These are phyloP conservation scores for Coniella vitis DNA, from an alignment of 2,329 filamentous ascomycete species.

Conservation along the genomic window DNA sequence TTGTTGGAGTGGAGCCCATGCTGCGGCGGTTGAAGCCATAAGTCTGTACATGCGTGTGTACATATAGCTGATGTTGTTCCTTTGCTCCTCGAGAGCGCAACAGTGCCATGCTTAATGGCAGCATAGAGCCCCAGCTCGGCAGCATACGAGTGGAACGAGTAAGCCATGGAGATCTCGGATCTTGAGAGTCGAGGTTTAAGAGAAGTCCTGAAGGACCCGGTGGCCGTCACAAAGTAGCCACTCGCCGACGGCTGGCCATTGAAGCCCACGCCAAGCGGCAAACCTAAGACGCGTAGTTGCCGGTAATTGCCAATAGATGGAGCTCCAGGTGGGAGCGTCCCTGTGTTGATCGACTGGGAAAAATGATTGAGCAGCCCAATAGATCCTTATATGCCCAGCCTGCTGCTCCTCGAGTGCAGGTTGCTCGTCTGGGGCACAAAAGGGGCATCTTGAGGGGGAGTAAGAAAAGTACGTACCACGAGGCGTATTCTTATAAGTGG, in stretches of 20 bases:
- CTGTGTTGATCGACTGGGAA: neutral
- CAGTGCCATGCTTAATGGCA: neutral
- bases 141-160: neutral
- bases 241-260: neutral
- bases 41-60: constrained; percentile 3
- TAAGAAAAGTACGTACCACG: too few species aligned
- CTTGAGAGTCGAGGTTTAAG: neutral
- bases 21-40: constrained; percentile 16
- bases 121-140: neutral
- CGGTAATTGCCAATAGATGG: constrained; percentile 3
- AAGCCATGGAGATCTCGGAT: neutral
- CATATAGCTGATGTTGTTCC: neutral
- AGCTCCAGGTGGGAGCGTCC: neutral
- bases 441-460: too few species aligned
- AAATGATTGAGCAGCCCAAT: neutral
- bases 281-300: neutral
- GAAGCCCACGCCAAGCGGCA: neutral
- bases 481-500: too few species aligned
- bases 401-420: too few species aligned
- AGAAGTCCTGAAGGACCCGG: neutral
- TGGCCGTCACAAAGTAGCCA: neutral
- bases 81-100: neutral
- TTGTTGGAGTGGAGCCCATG: constrained; percentile 9
- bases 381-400: neutral
- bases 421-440: too few species aligned